Base-by-base conservation (phyloP, 2,329 filamentous ascomycete genomes). In the Scedosporium minutisporum region DNA sequence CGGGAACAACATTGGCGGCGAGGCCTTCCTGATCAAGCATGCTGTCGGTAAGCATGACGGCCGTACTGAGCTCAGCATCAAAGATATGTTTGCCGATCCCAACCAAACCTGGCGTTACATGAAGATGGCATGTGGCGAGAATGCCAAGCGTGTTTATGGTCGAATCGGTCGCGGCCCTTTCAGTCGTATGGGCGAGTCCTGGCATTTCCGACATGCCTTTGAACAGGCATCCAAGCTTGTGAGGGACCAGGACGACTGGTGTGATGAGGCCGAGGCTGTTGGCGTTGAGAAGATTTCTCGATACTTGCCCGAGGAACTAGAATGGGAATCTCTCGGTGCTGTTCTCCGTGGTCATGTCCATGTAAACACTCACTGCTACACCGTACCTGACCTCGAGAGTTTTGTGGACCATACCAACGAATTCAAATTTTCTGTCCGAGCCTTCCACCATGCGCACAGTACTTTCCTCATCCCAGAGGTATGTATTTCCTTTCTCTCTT, bases 121-220 rank as follows among this genome's bases (percentile, higher is more conserved):
- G 79, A 90, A 90, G 75, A 90, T 90, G 87, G 87, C 87, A 0
- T 90, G 87, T 66, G 87, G 87, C 42, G 87, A 90, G 73, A 90
- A 90, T 67, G 76, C 87, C 1, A 88, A 88, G 74, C 74, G 79
- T 0, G 75, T 84, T 0, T 87, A 88, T 64, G 85, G 85, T 9
- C 77, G 76, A 57, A 68, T 74, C 4, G 84, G 83, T 25, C 77
- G 76, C 57, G 81, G 82, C 0, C 85, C 85, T 0, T 78, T 78
- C 62, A 88, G 83, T 65, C 77, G 87, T 1, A 75, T 90, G 68
- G 87, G 87, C 7, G 86, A 90, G 73, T 87, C 86, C 58, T 90
- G 84, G 80, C 81, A 85, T 65, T 87, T 90, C 67, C 80, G 87
- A 1, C 85, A 86, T 64, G 85, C 86, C 1, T 86, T 89, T 65